Conservation (phyloP, 139 green algal species). For the Haematococcus lacustris region DNA sequence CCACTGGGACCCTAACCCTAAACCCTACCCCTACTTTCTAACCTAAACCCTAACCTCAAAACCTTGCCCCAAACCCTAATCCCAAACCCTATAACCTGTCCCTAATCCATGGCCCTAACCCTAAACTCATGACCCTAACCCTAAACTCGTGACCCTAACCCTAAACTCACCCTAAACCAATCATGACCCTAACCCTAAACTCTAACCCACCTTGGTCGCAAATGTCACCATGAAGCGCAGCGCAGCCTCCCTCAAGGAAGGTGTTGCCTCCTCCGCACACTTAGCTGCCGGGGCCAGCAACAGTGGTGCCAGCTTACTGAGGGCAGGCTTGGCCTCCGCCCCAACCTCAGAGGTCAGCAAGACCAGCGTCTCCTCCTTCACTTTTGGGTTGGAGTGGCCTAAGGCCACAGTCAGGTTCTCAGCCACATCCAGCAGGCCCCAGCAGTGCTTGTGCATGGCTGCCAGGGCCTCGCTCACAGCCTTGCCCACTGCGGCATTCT, state of each 20-base stretch:
- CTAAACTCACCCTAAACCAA: no score
- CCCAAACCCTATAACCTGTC: no score
- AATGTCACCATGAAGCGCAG: conserved; percentile 59
- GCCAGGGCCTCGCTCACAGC: conserved; percentile 53
- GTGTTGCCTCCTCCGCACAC: conserved; percentile 57
- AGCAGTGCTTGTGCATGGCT: conserved; percentile 63
- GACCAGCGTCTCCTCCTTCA: conserved; percentile 55
- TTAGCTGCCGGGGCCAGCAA: conserved; percentile 59
- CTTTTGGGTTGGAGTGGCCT: conserved; percentile 78
- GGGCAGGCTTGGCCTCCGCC: conserved; percentile 26
- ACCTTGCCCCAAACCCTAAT: no score
- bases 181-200: no score
- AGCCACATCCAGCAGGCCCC: conserved; percentile 55
- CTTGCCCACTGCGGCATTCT: conserved; percentile 65
- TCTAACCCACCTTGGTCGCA: conserved; percentile 45
- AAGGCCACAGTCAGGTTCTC: conserved; percentile 53
- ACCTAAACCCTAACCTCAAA: no score
- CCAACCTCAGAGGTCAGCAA: conserved; percentile 29
- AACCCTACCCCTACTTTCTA: no score
- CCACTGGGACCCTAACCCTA: no score
- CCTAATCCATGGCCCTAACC: no score
- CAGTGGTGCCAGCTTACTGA: conserved; percentile 37
- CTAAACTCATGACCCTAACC: no score
- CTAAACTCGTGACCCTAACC: no score
- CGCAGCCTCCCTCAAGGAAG: conserved; percentile 65